These are phyloP conservation scores for Schoenoplectus triqueter DNA, from an alignment of 202 grass and related monocot genomes.

Conservation along the genomic window DNA sequence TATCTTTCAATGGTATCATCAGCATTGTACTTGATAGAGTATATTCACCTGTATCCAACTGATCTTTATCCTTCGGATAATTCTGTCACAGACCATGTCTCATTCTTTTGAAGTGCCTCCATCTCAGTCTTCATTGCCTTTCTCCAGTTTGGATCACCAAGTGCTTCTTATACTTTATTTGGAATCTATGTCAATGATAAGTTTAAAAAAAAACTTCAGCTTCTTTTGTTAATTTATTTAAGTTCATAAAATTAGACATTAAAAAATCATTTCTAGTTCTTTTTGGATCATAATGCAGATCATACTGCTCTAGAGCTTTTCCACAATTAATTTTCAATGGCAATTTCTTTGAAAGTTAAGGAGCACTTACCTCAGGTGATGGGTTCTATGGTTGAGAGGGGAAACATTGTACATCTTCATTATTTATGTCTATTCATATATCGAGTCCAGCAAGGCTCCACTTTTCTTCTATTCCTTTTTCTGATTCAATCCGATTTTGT, in stretches of 20 bases:
- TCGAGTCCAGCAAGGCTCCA: too few relatives aligned
- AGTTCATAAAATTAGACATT: neutral
- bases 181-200: neutral
- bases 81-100: neutral
- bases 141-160: neutral
- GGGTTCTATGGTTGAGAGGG: too few relatives aligned
- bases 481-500: too few relatives aligned
- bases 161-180: neutral
- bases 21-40: neutral
- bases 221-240: neutral
- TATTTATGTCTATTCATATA: too few relatives aligned
- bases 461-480: too few relatives aligned
- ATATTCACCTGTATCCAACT: neutral
- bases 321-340: neutral
- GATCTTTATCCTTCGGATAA: neutral
- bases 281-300: neutral
- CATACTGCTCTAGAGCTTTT: neutral
- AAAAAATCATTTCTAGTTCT: neutral
- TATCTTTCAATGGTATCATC: neutral
- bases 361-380: neutral
- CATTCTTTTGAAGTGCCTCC: neutral
- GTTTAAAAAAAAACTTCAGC: neutral
- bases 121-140: neutral
- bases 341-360: neutral
- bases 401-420: too few relatives aligned